These are phyloP conservation scores for Peronospora tabacina DNA, from an alignment of 352 stramenopile species.

Conservation along the genomic window DNA sequence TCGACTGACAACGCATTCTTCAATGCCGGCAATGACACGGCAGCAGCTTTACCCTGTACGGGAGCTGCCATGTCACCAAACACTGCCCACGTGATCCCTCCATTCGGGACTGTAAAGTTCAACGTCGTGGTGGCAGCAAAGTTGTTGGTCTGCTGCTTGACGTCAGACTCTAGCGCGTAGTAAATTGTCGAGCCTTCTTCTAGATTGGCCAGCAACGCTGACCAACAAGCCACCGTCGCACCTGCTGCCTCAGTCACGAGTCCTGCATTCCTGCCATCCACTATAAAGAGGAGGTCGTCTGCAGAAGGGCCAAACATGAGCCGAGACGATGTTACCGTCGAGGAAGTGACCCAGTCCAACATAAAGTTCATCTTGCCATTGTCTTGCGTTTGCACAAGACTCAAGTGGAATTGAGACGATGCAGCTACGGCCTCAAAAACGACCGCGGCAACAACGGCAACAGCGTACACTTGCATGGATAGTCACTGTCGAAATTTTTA, in stretches of 20 bases:
- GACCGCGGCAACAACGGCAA: not conserved
- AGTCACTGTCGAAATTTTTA: too few relatives aligned
- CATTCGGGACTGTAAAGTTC: conserved; percentile 44
- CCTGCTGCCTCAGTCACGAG: conserved; percentile 40
- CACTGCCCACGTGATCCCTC: conserved; percentile 58
- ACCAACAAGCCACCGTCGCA: conserved; percentile 47
- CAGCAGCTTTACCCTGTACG: conserved; percentile 45
- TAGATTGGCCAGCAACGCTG: conserved; percentile 40
- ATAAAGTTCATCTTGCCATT: conserved; percentile 46
- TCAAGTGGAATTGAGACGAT: conserved; percentile 62
- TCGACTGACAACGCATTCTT: conserved; percentile 36
- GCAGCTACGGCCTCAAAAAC: conserved; percentile 7
- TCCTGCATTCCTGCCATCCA: conserved; percentile 32
- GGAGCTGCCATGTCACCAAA: conserved; percentile 65
- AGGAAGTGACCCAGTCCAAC: conserved; percentile 59
- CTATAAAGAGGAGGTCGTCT: conserved; percentile 25
- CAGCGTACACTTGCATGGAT: too few relatives aligned
- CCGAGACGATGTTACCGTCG: conserved; percentile 27
- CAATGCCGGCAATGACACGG: conserved; percentile 53
- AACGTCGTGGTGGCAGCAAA: conserved; percentile 4
- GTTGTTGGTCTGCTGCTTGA: conserved; percentile 7
- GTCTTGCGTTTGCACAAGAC: conserved; percentile 29
- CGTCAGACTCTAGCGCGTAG: conserved; percentile 42
- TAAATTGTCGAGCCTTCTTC: conserved; percentile 43
- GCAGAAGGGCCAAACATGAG: conserved; percentile 40